Evolutionary conservation across 805 yeast species (phyloP).

Genomic region (Kuraishia hungarica): DNA sequence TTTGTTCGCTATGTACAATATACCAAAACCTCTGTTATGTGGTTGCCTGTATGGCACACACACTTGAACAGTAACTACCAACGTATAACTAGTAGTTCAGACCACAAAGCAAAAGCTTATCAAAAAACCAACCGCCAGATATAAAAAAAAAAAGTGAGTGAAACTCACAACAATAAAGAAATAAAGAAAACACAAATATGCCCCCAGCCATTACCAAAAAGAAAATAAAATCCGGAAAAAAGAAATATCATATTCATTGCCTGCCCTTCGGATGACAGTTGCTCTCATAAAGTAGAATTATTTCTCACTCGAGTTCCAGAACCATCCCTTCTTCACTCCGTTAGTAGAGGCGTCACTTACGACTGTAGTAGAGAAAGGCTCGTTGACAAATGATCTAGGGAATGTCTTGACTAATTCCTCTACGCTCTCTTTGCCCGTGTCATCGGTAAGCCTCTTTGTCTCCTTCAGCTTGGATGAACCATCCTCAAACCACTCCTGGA

Average conservation of each 20-base stretch:
- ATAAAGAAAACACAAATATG: not conserved
- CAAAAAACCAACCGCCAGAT: not conserved
- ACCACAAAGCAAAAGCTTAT: not conserved
- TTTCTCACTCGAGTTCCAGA: constrained; percentile 14
- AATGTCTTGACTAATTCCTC: constrained; percentile 11
- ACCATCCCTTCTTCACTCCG: constrained; percentile 16
- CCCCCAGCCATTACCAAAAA: not conserved
- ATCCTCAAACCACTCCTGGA: constrained; percentile 30
- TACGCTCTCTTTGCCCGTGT: constrained; percentile 25
- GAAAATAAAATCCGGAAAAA: not conserved
- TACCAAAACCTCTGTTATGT: not conserved
- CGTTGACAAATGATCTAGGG: not conserved
- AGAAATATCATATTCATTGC: not conserved
- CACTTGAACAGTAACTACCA: not conserved
- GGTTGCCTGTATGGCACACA: not conserved
- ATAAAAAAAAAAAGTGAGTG: not conserved
- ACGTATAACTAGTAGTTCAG: too few relatives aligned
- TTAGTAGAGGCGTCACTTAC: not conserved
- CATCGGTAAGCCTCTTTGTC: constrained; percentile 27
- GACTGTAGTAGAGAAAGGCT: not conserved
- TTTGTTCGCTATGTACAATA: not conserved
- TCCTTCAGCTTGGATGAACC: constrained; percentile 32
- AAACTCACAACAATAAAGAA: not conserved
- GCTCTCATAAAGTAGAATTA: not conserved
- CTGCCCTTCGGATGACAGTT: not conserved